phyloP scores from a whole-genome alignment of 306 rosid species.

The Trifolium fragiferum region DNA sequence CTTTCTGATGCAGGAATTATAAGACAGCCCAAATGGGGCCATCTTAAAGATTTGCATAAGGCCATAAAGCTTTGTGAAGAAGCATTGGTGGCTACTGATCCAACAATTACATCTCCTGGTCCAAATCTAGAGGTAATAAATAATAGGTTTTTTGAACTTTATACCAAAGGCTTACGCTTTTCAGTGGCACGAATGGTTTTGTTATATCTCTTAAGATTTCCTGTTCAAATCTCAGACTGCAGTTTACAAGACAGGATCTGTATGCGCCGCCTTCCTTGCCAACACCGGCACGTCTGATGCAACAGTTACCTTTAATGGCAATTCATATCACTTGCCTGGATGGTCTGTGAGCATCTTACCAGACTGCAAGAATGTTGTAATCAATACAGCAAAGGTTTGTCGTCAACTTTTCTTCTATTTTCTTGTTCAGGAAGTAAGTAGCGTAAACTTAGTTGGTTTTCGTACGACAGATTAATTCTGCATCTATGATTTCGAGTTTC shows the following conservation, averaged over 20 bases:
- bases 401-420: constrained; percentile 24
- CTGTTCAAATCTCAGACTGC: constrained; percentile 63
- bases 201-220: constrained; percentile 1
- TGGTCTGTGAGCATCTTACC: constrained; percentile 99
- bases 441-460: constrained; percentile 9
- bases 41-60: constrained; percentile 85
- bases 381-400: constrained; percentile 92
- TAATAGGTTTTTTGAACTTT: not conserved
- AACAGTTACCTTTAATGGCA: constrained; percentile 73
- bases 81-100: constrained; percentile 81
- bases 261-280: constrained; percentile 89
- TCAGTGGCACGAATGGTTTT: not conserved
- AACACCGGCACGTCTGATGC: constrained; percentile 69
- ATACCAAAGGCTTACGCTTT: no score
- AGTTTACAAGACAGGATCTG: constrained; percentile 71
- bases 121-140: constrained; percentile 74
- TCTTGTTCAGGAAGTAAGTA: constrained; percentile 12
- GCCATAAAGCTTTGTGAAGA: constrained; percentile 86
- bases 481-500: constrained; percentile 64
- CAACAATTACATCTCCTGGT: constrained; percentile 70
- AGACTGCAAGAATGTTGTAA: constrained; percentile 89
- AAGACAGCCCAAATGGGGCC: constrained; percentile 98
- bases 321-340: constrained; percentile 80
- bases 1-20: constrained; percentile 64
- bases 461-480: constrained; percentile 74